Conservation (phyloP, 2,329 filamentous ascomycete genomes). For the Cryphonectria carpinicola region DNA sequence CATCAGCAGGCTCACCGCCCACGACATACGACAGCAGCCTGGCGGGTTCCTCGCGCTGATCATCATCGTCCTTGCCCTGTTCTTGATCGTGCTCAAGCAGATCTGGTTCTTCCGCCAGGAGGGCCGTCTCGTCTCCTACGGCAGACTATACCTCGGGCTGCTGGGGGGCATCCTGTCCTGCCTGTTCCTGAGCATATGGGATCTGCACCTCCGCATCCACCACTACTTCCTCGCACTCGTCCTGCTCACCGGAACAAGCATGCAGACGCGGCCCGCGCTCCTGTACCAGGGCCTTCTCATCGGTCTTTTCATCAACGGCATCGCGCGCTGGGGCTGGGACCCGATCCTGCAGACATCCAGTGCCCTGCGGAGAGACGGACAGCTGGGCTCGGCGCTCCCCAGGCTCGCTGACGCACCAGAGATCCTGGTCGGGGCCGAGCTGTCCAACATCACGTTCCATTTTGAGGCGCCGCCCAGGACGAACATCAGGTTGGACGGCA, state of each 20-base stretch:
- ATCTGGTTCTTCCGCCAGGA: constrained; percentile 86
- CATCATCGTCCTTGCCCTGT: constrained; percentile 73
- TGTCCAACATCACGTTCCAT: constrained; percentile 68
- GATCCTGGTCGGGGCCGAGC: constrained; percentile 49
- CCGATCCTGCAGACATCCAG: constrained; percentile 81
- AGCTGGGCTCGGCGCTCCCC: constrained; percentile 65
- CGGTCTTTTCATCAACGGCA: constrained; percentile 91
- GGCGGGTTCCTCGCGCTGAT: constrained; percentile 84
- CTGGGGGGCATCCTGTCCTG: constrained; percentile 68
- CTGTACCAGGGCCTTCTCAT: constrained; percentile 89
- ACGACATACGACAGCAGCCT: constrained; percentile 86
- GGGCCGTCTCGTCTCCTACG: constrained; percentile 75
- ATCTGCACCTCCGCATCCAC: constrained; percentile 84
- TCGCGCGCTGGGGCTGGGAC: constrained; percentile 93
- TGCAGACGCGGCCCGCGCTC: constrained; percentile 84
- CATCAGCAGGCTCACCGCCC: constrained; percentile 86
- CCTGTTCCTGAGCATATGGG: constrained; percentile 65
- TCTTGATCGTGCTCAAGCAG: constrained; percentile 72
- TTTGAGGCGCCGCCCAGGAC: constrained; percentile 54
- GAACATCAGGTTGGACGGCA: constrained; percentile 64
- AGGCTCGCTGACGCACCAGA: constrained; percentile 48
- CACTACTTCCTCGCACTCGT: constrained; percentile 92
- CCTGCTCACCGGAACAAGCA: constrained; percentile 82
- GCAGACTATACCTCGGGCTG: constrained; percentile 77
- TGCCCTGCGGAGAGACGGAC: constrained; percentile 71